Percentiles rank a stretch among this genome's conserved stretches.
Evolutionary conservation across 176 grass and related monocot species (phyloP).

Genomic region (Phoenix roebelenii): DNA sequence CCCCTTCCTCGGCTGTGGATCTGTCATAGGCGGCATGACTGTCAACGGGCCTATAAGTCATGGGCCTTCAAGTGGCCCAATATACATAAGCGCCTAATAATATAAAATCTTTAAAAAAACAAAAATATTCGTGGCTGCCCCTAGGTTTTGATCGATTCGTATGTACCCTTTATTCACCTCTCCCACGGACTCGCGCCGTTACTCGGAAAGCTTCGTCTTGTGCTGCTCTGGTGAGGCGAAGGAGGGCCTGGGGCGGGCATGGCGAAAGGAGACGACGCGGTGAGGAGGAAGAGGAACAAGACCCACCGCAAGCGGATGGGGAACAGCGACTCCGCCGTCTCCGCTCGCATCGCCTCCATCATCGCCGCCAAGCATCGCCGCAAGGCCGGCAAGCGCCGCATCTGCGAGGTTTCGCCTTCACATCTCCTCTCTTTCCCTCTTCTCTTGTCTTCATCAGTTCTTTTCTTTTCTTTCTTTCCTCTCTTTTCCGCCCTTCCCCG

Average conservation of each 20-base stretch:
- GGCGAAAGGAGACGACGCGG: slow-evolving; percentile 77
- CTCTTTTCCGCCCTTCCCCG: neutral
- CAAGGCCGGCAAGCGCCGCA: slow-evolving; percentile 69
- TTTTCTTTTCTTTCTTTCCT: neutral
- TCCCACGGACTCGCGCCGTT: too few relatives aligned
- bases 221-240: neutral
- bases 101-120: too few relatives aligned
- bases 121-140: too few relatives aligned
- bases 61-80: too few relatives aligned
- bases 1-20: too few relatives aligned
- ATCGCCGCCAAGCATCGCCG: slow-evolving; percentile 72
- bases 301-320: slow-evolving; percentile 61
- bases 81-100: too few relatives aligned
- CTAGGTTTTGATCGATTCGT: too few relatives aligned
- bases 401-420: slow-evolving; percentile 46
- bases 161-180: too few relatives aligned
- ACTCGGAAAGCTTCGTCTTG: neutral
- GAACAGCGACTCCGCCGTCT: slow-evolving; percentile 68
- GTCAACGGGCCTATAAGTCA: too few relatives aligned
- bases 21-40: too few relatives aligned
- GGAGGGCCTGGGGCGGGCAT: slow-evolving; percentile 17
- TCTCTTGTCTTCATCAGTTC: neutral
- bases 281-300: slow-evolving; percentile 57
- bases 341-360: slow-evolving; percentile 58
- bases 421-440: too few relatives aligned